phyloP scores from a whole-genome alignment of 1,139 yeast genomes.

The Geotrichum reessii region DNA sequence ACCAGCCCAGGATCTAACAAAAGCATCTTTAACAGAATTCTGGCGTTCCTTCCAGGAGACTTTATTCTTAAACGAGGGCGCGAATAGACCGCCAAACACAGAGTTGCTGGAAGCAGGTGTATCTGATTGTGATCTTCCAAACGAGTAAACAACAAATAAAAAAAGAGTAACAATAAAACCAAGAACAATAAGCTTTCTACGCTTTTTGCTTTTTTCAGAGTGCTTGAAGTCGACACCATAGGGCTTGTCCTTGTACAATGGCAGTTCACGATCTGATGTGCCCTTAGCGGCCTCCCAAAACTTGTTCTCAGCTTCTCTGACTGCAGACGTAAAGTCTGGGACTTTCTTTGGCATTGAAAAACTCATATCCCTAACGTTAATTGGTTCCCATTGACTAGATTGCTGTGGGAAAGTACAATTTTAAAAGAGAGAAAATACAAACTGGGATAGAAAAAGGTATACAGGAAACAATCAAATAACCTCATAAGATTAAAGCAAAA shows the following conservation, averaged over 20 bases:
- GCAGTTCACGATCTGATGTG: conserved; percentile 23
- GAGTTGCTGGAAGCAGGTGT: neutral
- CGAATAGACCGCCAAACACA: neutral
- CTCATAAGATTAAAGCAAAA: neutral
- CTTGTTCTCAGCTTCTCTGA: conserved; percentile 16
- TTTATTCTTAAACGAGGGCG: conserved; percentile 1
- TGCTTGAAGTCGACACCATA: conserved; percentile 22
- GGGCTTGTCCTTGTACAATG: conserved; percentile 37
- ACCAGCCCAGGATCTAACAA: conserved; percentile 73
- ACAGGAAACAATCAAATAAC: neutral
- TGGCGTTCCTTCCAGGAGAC: conserved; percentile 44
- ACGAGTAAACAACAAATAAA: conserved; percentile 24
- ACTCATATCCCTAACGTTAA: conserved; percentile 9
- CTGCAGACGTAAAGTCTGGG: conserved; percentile 17
- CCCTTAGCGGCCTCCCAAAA: conserved; percentile 18
- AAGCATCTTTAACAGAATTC: conserved; percentile 54
- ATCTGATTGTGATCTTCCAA: conserved; percentile 19
- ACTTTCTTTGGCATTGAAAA: conserved; percentile 18
- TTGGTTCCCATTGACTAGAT: neutral
- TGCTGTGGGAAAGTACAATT: neutral
- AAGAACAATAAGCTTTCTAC: conserved; percentile 19
- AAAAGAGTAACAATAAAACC: conserved; percentile 22
- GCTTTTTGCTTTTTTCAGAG: conserved; percentile 17
- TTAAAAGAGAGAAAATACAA: neutral
- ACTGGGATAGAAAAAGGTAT: neutral